phyloP scores from a whole-genome alignment of 2,329 filamentous ascomycete species.

The Cercospora zeina region DNA sequence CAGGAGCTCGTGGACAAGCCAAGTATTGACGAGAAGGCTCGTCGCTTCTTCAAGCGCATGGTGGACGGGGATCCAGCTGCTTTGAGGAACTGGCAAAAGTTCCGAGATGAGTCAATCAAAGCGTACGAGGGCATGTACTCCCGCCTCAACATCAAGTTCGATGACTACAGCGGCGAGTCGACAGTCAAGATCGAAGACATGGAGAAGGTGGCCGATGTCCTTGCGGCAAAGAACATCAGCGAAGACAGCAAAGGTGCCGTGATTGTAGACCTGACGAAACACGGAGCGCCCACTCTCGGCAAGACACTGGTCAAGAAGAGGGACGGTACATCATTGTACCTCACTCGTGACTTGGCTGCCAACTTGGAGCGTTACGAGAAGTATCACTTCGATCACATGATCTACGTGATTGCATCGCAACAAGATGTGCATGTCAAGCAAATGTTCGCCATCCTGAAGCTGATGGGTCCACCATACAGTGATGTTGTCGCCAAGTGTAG shows the following conservation, averaged over 20 bases:
- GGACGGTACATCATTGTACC: slow-evolving; percentile 67
- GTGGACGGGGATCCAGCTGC: slow-evolving; percentile 61
- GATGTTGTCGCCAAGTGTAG: slow-evolving; percentile 61
- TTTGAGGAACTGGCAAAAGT: slow-evolving; percentile 62
- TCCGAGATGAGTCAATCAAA: slow-evolving; percentile 64
- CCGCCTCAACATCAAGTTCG: slow-evolving; percentile 64
- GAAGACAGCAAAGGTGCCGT: slow-evolving; percentile 66
- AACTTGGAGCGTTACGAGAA: slow-evolving; percentile 63
- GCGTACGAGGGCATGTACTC: slow-evolving; percentile 66
- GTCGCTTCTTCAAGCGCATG: slow-evolving; percentile 69
- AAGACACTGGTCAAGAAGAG: slow-evolving; percentile 67
- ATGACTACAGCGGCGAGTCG: slow-evolving; percentile 69
- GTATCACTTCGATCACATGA: slow-evolving; percentile 67
- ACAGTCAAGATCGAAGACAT: slow-evolving; percentile 65
- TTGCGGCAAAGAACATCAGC: slow-evolving; percentile 62
- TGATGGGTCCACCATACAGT: slow-evolving; percentile 58
- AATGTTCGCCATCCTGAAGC: slow-evolving; percentile 64
- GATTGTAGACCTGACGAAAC: slow-evolving; percentile 69
- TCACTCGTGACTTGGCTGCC: slow-evolving; percentile 69
- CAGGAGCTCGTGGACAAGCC: slow-evolving; percentile 53
- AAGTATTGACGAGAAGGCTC: slow-evolving; percentile 71
- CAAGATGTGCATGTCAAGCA: slow-evolving; percentile 66
- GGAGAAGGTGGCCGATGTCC: slow-evolving; percentile 57
- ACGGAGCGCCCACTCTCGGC: slow-evolving; percentile 66
- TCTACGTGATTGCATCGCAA: slow-evolving; percentile 65